A percentile compares a stretch with the other conserved stretches of the same genome.
phyloP scores from a whole-genome alignment of 352 stramenopile species.

The Stramenopiles sp. region DNA sequence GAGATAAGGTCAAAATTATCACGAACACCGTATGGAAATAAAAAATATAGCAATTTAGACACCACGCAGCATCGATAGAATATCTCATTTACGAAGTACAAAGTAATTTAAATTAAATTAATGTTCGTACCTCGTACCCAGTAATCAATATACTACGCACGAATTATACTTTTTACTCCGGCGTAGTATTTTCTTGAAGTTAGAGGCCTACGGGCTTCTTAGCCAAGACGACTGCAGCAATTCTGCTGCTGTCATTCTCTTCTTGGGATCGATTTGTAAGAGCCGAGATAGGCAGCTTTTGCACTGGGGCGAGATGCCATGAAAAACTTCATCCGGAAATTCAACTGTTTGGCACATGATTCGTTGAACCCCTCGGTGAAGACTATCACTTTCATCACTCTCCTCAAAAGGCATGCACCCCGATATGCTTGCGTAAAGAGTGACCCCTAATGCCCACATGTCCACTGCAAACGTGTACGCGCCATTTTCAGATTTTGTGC shows the following conservation, averaged over 20 bases:
- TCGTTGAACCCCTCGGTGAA: background rate
- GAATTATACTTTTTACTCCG: too few species aligned
- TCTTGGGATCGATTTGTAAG: background rate
- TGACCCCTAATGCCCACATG: background rate
- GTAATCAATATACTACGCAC: too few species aligned
- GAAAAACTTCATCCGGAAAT: background rate
- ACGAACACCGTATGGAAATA: too few species aligned
- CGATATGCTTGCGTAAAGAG: background rate
- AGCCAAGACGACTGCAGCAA: background rate
- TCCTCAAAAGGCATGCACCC: background rate
- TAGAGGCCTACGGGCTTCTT: too few species aligned
- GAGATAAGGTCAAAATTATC: too few species aligned
- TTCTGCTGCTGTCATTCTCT: background rate
- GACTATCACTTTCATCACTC: background rate
- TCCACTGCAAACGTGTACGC: background rate
- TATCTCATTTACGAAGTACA: too few species aligned
- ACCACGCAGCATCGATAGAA: too few species aligned
- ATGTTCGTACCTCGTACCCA: too few species aligned
- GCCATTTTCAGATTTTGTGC: too few species aligned
- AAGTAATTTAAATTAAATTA: too few species aligned
- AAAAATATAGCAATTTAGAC: too few species aligned
- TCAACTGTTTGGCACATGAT: background rate
- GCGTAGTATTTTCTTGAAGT: too few species aligned
- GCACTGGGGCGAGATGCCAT: background rate
- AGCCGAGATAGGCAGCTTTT: background rate